Evolutionary conservation across 192 early-diverging fungal genomes (phyloP), one percentile per base, ranked within the genome.

Genomic region (Dissophora globulifera): DNA sequence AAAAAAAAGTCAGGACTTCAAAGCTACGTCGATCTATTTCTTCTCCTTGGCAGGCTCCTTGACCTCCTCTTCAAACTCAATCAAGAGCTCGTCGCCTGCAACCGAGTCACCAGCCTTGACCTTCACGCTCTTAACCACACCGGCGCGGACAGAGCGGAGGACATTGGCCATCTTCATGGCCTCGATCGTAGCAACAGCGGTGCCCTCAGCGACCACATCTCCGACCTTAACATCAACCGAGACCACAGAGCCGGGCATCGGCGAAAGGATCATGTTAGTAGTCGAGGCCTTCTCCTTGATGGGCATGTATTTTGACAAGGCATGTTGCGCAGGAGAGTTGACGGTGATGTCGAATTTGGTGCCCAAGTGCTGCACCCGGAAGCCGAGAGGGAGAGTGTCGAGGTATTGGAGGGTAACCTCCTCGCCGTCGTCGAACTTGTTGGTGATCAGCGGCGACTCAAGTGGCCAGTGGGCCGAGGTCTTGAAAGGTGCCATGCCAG

Each of bases 161-260:
- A 96, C 91, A 58, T 98, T 98, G 64, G 96, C 95, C 96, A 98
- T 98, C 83, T 96, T 96, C 96, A 98, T 98, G 25, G 96, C 96
- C 82, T 98, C 96, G 19, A 98, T 93, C 0, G 94, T 90, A 0
- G 88, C 92, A 27, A 98, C 72, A 67, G 94, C 95, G 15, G 82
- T 82, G 2, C 96, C 96, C 78, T 95, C 88, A 11, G 86, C 83
- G 10, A 97, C 85, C 4, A 83, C 79, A 62, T 98, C 92, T 17
- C 93, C 95, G 7, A 78, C 89, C 75, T 87, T 90, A 47, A 95
- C 94, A 13, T 88, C 83, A 4, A 98, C 80, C 29, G 88, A 91
- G 17, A 96, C 85, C 2, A 98, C 93, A 7, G 87, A 83, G 12
- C 96, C 96, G 6, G 96, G 95, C 95, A 98, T 98, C 4, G 96